Conservation (phyloP, 441 rosid genomes). For the Eruca vesicaria region DNA sequence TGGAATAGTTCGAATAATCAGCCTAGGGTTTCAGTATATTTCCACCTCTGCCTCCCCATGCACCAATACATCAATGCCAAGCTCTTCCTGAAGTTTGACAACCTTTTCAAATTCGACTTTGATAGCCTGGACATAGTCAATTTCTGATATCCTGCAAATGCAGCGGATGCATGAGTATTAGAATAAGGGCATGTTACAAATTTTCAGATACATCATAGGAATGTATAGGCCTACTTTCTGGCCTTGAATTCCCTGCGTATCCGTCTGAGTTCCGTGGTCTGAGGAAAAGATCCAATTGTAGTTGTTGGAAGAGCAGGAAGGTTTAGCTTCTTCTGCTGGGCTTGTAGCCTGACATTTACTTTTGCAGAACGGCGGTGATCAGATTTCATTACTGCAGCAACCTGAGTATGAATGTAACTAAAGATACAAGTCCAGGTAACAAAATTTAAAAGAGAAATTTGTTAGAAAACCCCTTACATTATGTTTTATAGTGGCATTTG, state of each 20-base stretch:
- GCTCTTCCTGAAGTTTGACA: constrained; percentile 66
- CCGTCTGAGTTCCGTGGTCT: constrained; percentile 64
- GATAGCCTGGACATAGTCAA: constrained; percentile 48
- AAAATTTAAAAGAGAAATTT: background rate
- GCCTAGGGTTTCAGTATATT: background rate
- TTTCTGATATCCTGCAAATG: constrained; percentile 50
- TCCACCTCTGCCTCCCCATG: constrained; percentile 73
- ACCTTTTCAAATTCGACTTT: constrained; percentile 60
- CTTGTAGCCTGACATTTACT: constrained; percentile 59
- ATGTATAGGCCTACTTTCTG: constrained; percentile 39
- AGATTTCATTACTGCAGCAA: constrained; percentile 51
- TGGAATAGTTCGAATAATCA: background rate
- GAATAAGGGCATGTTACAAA: background rate
- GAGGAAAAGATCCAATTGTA: constrained; percentile 79
- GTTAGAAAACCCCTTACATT: constrained; percentile 42
- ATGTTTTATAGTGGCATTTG: constrained; percentile 55
- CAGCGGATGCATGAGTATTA: background rate
- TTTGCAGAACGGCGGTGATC: constrained; percentile 61
- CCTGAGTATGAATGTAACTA: constrained; percentile 41
- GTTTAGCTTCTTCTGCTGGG: constrained; percentile 66
- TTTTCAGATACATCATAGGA: background rate
- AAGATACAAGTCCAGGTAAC: constrained; percentile 11
- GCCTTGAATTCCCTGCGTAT: constrained; percentile 71
- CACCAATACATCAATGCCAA: constrained; percentile 62
- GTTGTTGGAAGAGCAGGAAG: constrained; percentile 74